A percentile compares a stretch with the other conserved stretches of the same genome.
These are phyloP conservation scores for Penicillium subrubescens DNA, from an alignment of 495 filamentous ascomycete genomes.

Conservation along the genomic window DNA sequence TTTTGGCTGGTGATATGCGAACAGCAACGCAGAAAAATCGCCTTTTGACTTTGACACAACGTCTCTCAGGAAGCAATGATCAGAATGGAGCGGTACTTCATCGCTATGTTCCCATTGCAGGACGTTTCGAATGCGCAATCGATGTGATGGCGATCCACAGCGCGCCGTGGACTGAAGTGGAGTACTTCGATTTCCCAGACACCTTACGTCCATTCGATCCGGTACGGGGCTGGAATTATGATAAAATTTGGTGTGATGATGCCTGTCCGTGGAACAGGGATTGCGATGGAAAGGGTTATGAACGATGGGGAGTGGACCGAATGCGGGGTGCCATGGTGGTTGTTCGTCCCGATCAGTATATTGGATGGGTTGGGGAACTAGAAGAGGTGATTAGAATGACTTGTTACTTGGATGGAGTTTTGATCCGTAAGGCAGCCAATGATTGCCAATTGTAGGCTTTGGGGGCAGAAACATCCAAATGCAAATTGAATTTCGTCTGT, in stretches of 20 bases:
- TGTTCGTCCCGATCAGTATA: slow-evolving; percentile 64
- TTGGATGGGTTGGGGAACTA: slow-evolving; percentile 60
- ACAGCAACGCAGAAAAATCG: slow-evolving; percentile 41
- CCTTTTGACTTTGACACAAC: slow-evolving; percentile 46
- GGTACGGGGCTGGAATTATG: slow-evolving; percentile 60
- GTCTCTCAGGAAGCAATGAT: slow-evolving; percentile 31
- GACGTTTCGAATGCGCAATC: slow-evolving; percentile 44
- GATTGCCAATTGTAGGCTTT: not conserved
- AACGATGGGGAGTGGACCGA: slow-evolving; percentile 59
- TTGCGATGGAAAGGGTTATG: slow-evolving; percentile 58
- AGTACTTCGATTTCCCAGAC: slow-evolving; percentile 61
- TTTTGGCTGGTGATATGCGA: slow-evolving; percentile 62
- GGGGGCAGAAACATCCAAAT: not conserved
- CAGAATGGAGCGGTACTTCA: slow-evolving; percentile 22
- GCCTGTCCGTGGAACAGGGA: slow-evolving; percentile 58
- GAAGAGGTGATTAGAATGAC: slow-evolving; percentile 51
- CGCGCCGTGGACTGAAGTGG: slow-evolving; percentile 47
- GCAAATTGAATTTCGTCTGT: not conserved
- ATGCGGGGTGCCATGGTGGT: slow-evolving; percentile 61
- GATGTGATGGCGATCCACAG: slow-evolving; percentile 62
- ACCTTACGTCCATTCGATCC: slow-evolving; percentile 56
- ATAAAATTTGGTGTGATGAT: slow-evolving; percentile 67
- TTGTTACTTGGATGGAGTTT: slow-evolving; percentile 32
- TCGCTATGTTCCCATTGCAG: slow-evolving; percentile 39
- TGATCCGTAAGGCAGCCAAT: slow-evolving; percentile 10